A percentile compares a stretch with the other conserved stretches of the same genome.
phyloP scores from a whole-genome alignment of 2,329 filamentous ascomycete genomes.

The Geosmithia flava region DNA sequence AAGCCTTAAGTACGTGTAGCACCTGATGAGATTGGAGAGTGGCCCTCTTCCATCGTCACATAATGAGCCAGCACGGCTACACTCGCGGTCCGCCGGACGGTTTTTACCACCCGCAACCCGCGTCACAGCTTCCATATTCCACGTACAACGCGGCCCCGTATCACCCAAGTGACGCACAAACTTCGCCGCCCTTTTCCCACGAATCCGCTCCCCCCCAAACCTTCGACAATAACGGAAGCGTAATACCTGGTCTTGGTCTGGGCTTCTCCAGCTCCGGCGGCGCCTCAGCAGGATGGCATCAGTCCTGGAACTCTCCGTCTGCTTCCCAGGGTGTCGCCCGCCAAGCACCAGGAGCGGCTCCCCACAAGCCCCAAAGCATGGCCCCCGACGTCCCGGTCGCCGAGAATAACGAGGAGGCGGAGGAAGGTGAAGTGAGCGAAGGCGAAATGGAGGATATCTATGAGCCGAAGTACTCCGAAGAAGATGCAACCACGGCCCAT shows the following conservation, averaged over 20 bases:
- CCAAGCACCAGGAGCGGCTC: too few species aligned
- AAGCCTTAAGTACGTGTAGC: not conserved
- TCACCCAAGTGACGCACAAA: not conserved
- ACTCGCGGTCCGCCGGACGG: constrained; percentile 11
- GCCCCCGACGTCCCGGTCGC: not conserved
- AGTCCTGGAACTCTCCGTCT: not conserved
- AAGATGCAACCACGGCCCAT: not conserved
- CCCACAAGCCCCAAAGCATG: not conserved
- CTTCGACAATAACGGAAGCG: constrained; percentile 9
- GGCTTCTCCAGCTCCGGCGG: constrained; percentile 8
- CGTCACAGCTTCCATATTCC: not conserved
- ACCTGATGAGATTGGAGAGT: not conserved
- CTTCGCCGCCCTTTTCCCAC: not conserved
- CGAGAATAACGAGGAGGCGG: not conserved
- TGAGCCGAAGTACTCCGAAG: constrained; percentile 19
- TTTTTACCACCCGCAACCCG: constrained; percentile 4
- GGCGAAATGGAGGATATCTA: constrained; percentile 48
- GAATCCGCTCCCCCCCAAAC: not conserved
- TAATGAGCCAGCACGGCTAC: constrained; percentile 17
- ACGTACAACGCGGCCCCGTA: not conserved
- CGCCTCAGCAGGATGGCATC: constrained; percentile 6
- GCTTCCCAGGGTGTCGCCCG: not conserved
- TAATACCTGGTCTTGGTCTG: constrained; percentile 21
- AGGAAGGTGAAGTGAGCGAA: constrained; percentile 51
- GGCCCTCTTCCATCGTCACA: not conserved